Conservation (phyloP, 306 rosid species). For the Quercus alba region DNA sequence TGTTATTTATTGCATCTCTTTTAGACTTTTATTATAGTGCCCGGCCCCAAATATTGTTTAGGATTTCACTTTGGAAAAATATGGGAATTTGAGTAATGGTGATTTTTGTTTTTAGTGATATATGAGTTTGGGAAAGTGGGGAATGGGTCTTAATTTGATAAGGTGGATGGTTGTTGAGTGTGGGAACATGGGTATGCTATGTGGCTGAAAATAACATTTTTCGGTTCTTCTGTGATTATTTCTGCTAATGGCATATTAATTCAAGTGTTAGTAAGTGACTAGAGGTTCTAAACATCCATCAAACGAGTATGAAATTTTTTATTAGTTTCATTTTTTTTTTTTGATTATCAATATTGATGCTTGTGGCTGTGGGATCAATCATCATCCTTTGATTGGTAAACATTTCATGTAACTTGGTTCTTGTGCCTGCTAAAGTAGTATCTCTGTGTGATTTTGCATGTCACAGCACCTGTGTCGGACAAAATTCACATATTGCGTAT, state of each 20-base stretch:
- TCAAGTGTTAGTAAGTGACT: neutral
- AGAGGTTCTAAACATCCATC: neutral
- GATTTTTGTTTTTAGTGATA: neutral
- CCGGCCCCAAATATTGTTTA: neutral
- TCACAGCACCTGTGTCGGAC: neutral
- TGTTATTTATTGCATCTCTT: too few relatives aligned
- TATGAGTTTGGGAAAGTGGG: neutral
- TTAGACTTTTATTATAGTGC: too few relatives aligned
- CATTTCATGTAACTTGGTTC: neutral
- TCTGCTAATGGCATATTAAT: neutral
- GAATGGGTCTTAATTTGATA: neutral
- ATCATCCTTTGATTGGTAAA: neutral
- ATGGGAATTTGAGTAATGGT: neutral
- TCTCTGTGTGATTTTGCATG: neutral
- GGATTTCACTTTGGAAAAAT: neutral
- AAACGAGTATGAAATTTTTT: neutral
- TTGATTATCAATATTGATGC: neutral
- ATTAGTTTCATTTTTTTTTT: neutral
- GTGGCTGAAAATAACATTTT: neutral
- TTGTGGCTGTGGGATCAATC: neutral
- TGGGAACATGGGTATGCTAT: neutral
- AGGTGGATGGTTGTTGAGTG: neutral
- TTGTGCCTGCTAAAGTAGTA: neutral
- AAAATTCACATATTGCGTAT: neutral
- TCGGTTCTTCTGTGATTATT: neutral